phyloP scores from a whole-genome alignment of 2,329 filamentous ascomycete species.

The Akanthomyces lecanii region DNA sequence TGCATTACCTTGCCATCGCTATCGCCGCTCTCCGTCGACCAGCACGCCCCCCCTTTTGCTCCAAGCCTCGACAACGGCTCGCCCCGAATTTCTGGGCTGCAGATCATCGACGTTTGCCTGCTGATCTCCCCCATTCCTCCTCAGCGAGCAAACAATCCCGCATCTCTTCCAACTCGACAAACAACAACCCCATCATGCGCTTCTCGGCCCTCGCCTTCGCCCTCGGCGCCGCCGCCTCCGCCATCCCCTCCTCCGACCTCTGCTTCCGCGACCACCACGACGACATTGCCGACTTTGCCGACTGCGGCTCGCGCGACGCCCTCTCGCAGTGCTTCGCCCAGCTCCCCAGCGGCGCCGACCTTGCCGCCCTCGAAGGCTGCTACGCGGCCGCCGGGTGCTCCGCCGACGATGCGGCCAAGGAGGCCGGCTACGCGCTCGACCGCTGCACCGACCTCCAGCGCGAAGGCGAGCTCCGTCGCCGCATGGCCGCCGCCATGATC shows the following conservation, averaged over 20 bases:
- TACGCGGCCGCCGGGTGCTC: slow-evolving; percentile 35
- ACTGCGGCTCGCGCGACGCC: slow-evolving; percentile 41
- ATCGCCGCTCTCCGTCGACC: not conserved
- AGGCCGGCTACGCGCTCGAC: slow-evolving; percentile 28
- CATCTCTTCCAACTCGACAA: not conserved
- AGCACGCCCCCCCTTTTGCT: not conserved
- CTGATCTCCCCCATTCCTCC: not conserved
- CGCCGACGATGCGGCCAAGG: slow-evolving; percentile 25
- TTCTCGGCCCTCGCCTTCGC: slow-evolving; percentile 33
- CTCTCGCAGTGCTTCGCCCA: slow-evolving; percentile 41
- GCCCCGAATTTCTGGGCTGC: slow-evolving; percentile 12
- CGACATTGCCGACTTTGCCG: slow-evolving; percentile 37
- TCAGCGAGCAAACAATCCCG: not conserved
- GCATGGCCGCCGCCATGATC: slow-evolving; percentile 20
- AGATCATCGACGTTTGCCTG: slow-evolving; percentile 4
- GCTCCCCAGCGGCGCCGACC: slow-evolving; percentile 27
- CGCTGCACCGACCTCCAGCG: slow-evolving; percentile 30
- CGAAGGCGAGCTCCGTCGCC: slow-evolving; percentile 20
- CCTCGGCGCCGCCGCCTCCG: slow-evolving; percentile 30
- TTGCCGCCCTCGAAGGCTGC: slow-evolving; percentile 36
- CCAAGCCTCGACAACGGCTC: slow-evolving; percentile 15
- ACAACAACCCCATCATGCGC: slow-evolving; percentile 24
- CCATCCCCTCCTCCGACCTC: slow-evolving; percentile 27
- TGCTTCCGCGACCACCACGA: slow-evolving; percentile 38
- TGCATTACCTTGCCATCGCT: not conserved